These are phyloP conservation scores for Neurospora sp. DNA, from an alignment of 495 filamentous ascomycete species.

Conservation along the genomic window DNA sequence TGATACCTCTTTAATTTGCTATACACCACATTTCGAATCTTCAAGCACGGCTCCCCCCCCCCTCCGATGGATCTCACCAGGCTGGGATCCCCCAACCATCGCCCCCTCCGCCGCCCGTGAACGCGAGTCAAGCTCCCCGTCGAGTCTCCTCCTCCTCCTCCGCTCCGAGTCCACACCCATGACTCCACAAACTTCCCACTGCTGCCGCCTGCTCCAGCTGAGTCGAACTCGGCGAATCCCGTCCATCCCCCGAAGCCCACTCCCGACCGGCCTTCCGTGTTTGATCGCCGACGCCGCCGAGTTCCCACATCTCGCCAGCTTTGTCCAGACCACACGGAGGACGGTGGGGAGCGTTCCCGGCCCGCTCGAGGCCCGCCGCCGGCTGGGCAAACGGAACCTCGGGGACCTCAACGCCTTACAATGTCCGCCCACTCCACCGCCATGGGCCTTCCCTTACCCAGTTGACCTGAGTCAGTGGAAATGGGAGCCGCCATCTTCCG, in stretches of 20 bases:
- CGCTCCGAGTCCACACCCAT: slow-evolving; percentile 5
- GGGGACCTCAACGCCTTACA: slow-evolving; percentile 29
- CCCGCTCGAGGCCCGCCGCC: slow-evolving; percentile 42
- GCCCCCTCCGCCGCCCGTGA: neutral
- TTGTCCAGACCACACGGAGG: slow-evolving; percentile 10
- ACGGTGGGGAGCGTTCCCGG: slow-evolving; percentile 28
- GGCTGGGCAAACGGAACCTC: slow-evolving; percentile 43
- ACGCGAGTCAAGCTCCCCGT: neutral
- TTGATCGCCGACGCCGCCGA: neutral
- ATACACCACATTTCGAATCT: neutral
- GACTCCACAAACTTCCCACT: slow-evolving; percentile 29
- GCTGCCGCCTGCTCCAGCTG: slow-evolving; percentile 30
- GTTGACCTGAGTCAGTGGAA: slow-evolving; percentile 36
- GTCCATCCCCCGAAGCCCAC: neutral
- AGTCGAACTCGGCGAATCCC: neutral
- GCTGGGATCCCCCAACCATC: neutral
- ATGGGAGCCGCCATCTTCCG: slow-evolving; percentile 36
- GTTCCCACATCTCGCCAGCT: neutral
- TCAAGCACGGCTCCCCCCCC: neutral
- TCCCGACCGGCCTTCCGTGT: neutral
- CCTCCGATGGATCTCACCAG: neutral
- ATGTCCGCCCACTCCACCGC: slow-evolving; percentile 23
- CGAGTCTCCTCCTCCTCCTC: neutral
- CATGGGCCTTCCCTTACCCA: slow-evolving; percentile 30
- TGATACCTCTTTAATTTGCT: neutral